Evolutionary conservation across 2,329 filamentous ascomycete genomes (phyloP).

Genomic region (Fusarium pseudocircinatum): DNA sequence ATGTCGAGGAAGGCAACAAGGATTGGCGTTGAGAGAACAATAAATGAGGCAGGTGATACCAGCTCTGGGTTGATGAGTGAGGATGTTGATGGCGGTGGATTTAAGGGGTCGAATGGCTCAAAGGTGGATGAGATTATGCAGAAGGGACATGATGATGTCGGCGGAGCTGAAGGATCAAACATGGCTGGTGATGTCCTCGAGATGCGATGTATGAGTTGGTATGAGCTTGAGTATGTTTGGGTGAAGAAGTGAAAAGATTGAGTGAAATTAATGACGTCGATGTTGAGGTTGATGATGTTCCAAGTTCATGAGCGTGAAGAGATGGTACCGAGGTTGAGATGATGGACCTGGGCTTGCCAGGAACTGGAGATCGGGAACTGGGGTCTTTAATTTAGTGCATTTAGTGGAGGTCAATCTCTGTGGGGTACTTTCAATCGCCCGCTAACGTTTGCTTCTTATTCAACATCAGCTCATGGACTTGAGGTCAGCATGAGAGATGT

Average conservation of each 20-base stretch:
- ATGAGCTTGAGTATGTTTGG: background rate
- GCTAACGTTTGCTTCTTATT: constrained; percentile 7
- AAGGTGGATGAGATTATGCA: constrained; percentile 66
- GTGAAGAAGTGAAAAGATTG: background rate
- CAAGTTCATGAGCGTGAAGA: constrained; percentile 23
- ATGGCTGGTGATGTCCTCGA: constrained; percentile 10
- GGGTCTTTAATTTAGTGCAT: constrained; percentile 18
- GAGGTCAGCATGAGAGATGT: background rate
- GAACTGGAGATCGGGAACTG: constrained; percentile 22
- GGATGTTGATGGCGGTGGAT: constrained; percentile 53
- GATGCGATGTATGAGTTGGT: background rate
- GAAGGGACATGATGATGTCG: constrained; percentile 64
- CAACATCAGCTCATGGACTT: constrained; percentile 1
- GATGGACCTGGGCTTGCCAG: constrained; percentile 18
- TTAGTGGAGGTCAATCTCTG: constrained; percentile 21
- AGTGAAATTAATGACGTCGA: background rate
- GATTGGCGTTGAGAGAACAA: constrained; percentile 80
- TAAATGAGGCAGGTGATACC: constrained; percentile 59
- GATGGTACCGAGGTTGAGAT: constrained; percentile 30
- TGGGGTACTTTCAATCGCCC: constrained; percentile 31
- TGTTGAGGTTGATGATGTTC: constrained; percentile 5
- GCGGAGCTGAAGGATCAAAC: constrained; percentile 52
- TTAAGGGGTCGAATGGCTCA: constrained; percentile 55
- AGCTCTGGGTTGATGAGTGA: constrained; percentile 45
- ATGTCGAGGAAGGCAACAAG: constrained; percentile 94